Evolutionary conservation across 176 grass and related monocot genomes (phyloP), one percentile per base, ranked within the genome.

Genomic region (Carex kokanica): DNA sequence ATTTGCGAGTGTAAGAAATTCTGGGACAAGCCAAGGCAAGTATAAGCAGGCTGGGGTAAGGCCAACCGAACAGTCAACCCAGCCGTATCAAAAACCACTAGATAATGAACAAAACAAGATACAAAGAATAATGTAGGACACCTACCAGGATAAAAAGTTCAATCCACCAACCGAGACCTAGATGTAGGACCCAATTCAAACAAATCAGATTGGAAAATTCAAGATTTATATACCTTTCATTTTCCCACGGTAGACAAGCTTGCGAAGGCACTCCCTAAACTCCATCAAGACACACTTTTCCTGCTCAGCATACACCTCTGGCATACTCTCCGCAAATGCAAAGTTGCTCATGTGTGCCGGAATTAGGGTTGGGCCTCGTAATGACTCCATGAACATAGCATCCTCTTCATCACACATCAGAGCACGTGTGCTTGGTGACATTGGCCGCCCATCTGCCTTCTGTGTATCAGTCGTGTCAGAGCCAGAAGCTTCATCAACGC

Each of bases 391-490:
- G 82, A 95, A 93, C 65, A 93, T 81, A 40, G 91, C 80, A 67
- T 95, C 91, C 83, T 87, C 81, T 82, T 99, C 96, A 43, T 99
- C 88, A 81, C 96, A 99, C 93, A 95, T 89, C 51, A 99, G 77
- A 45, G 91, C 91, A 83, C 95, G 65, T 60, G 96, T 99, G 78
- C 85, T 88, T 81, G 96, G 96, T 87, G 96, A 99, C 91, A 95
- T 92, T 81, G 93, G 89, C 85, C 91, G 88, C 51, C 73, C 73
- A 79, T 78, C 73, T 41, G 65, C 86, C 59, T 93, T 95, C 34
- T 95, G 90, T 23, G 78, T 91, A 86, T 93, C 91, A 32, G n/a
- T 41, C 17, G 20, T 57, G 66, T 92, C 88, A 71, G 83, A 81
- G 74, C 80, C 84, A 60, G 85, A 90, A 79, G 87, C 89, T 84